phyloP scores from a whole-genome alignment of 2,329 filamentous ascomycete genomes.

The Penicillium sp. region DNA sequence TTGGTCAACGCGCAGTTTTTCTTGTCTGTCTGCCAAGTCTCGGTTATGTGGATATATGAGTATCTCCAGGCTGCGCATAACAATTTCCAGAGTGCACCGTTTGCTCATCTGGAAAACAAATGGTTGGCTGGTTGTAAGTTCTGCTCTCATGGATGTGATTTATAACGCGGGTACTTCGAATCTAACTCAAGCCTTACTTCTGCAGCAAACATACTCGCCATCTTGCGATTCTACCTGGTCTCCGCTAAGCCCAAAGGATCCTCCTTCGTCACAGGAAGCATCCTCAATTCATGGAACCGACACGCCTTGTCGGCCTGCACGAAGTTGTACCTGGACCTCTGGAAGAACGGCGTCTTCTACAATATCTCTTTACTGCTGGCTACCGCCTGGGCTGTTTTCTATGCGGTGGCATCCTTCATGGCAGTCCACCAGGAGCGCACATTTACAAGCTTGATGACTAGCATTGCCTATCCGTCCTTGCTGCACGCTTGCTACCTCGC shows the following conservation, averaged over 20 bases:
- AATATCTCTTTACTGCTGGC: slow-evolving; percentile 18
- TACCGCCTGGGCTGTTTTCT: slow-evolving; percentile 9
- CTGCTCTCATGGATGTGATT: not conserved
- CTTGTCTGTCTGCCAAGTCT: slow-evolving; percentile 15
- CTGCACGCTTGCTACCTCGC: slow-evolving; percentile 24
- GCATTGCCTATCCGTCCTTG: slow-evolving; percentile 28
- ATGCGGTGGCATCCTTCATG: not conserved
- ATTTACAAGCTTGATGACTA: slow-evolving; percentile 11
- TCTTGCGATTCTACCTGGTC: slow-evolving; percentile 28
- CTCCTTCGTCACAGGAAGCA: slow-evolving; percentile 33
- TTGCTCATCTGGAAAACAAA: slow-evolving; percentile 32
- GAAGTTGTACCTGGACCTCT: slow-evolving; percentile 19
- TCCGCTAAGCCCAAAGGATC: slow-evolving; percentile 32
- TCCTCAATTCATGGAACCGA: slow-evolving; percentile 28
- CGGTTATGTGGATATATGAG: slow-evolving; percentile 25
- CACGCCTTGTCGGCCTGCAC: slow-evolving; percentile 1
- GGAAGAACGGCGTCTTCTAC: slow-evolving; percentile 21
- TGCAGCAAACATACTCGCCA: slow-evolving; percentile 25
- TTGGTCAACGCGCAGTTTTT: slow-evolving; percentile 17
- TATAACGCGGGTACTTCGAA: not conserved
- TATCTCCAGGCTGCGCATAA: slow-evolving; percentile 25
- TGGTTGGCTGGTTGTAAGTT: slow-evolving; percentile 32
- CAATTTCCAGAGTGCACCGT: slow-evolving; percentile 24
- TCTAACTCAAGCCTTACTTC: not conserved
- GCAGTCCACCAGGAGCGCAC: not conserved